Evolutionary conservation across 352 stramenopile genomes (phyloP).

Genomic region (Globisporangium spinosum): DNA sequence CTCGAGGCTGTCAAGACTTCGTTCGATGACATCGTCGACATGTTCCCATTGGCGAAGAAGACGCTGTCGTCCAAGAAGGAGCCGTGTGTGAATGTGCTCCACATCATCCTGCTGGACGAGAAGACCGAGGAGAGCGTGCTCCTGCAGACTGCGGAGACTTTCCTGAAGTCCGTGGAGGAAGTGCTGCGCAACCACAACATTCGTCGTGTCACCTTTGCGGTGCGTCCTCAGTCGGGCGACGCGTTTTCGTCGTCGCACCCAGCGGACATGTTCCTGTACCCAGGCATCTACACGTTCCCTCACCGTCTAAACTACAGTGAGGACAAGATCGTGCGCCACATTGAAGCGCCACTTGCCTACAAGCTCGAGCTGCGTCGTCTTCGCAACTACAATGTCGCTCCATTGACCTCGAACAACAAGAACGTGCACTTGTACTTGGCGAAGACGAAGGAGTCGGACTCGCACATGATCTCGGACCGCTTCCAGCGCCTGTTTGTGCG

Average conservation of each 20-base stretch:
- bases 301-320: slow-evolving; percentile 91
- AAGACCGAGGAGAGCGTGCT: slow-evolving; percentile 51
- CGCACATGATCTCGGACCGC: slow-evolving; percentile 82
- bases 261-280: slow-evolving; percentile 74
- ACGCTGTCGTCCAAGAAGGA: slow-evolving; percentile 63
- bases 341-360: slow-evolving; percentile 97
- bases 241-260: slow-evolving; percentile 29
- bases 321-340: slow-evolving; percentile 97
- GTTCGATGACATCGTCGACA: slow-evolving; percentile 60
- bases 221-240: slow-evolving; percentile 53
- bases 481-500: slow-evolving; percentile 96
- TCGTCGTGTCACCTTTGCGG: slow-evolving; percentile 86
- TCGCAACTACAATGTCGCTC: slow-evolving; percentile 96
- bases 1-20: slow-evolving; percentile 74
- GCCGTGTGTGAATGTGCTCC: slow-evolving; percentile 78
- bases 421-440: slow-evolving; percentile 99
- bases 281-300: slow-evolving; percentile 90
- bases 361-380: slow-evolving; percentile 98
- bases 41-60: slow-evolving; percentile 72
- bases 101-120: slow-evolving; percentile 77
- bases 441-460: slow-evolving; percentile 85
- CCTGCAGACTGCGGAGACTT: slow-evolving; percentile 49
- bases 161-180: slow-evolving; percentile 60
- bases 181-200: slow-evolving; percentile 74
- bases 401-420: slow-evolving; percentile 92